Evolutionary conservation across 2,329 filamentous ascomycete genomes (phyloP).

Genomic region (Lecanicillium sp.): DNA sequence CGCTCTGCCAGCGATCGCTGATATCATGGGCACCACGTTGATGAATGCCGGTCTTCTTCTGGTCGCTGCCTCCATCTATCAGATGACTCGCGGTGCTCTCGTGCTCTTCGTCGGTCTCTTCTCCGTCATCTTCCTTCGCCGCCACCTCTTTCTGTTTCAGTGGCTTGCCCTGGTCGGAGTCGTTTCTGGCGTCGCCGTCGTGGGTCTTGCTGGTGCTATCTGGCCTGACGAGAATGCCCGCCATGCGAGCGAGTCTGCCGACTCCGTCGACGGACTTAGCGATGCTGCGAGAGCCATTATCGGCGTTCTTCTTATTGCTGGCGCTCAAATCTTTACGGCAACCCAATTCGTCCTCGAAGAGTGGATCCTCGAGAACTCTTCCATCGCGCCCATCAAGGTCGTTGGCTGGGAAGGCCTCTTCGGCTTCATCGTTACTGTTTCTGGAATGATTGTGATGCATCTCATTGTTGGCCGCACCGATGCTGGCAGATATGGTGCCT

Average conservation of each 20-base stretch:
- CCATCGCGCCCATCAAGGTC: constrained; percentile 74
- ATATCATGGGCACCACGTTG: constrained; percentile 89
- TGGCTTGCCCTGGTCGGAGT: constrained; percentile 87
- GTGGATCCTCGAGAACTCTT: constrained; percentile 67
- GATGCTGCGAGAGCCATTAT: constrained; percentile 55
- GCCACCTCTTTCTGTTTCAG: constrained; percentile 78
- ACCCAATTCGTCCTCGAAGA: constrained; percentile 96
- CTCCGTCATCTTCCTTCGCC: constrained; percentile 82
- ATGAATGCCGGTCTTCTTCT: constrained; percentile 96
- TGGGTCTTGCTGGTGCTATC: constrained; percentile 82
- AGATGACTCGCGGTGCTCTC: constrained; percentile 94
- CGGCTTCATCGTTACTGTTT: constrained; percentile 71
- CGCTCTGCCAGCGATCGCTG: constrained; percentile 81
- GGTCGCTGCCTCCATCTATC: constrained; percentile 93
- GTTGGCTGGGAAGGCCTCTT: constrained; percentile 97
- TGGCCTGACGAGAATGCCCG: constrained; percentile 56
- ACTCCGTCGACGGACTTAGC: constrained; percentile 29
- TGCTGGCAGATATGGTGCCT: constrained; percentile 72
- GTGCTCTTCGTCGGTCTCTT: constrained; percentile 95
- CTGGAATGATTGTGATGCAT: constrained; percentile 77
- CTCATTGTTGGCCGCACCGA: constrained; percentile 68
- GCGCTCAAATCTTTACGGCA: constrained; percentile 93
- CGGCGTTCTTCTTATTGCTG: constrained; percentile 84
- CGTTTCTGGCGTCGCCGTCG: constrained; percentile 78
- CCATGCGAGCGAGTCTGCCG: constrained; percentile 28